A percentile compares a stretch with the other conserved stretches of the same genome.
Evolutionary conservation across 2,329 filamentous ascomycete species (phyloP).

Genomic region (Apiospora saccharicola): DNA sequence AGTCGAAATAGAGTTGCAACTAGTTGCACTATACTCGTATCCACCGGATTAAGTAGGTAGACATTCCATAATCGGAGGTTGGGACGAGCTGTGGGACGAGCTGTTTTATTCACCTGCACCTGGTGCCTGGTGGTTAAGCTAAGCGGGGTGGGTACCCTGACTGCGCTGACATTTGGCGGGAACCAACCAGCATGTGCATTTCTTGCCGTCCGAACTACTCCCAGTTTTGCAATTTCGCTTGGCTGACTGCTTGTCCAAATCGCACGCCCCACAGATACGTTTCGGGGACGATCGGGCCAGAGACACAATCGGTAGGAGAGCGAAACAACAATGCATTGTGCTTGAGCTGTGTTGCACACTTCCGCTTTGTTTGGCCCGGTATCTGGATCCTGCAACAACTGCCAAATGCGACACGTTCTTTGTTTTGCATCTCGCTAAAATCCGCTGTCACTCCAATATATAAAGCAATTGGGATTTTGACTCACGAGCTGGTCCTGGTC

Average conservation of each 20-base stretch:
- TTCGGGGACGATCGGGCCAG: background rate
- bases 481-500: background rate
- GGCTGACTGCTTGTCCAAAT: background rate
- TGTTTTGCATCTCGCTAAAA: background rate
- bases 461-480: background rate
- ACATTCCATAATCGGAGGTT: background rate
- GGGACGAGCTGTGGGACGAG: background rate
- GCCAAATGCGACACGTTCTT: background rate
- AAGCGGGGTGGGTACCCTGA: background rate
- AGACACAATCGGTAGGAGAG: background rate
- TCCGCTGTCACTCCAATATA: background rate
- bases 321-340: background rate
- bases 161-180: background rate
- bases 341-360: background rate
- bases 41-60: background rate
- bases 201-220: background rate
- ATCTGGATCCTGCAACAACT: background rate
- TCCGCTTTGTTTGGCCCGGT: background rate
- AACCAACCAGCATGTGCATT: too few relatives aligned
- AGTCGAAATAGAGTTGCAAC: background rate
- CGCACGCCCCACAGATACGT: too few relatives aligned
- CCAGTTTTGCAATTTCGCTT: background rate
- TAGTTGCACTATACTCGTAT: background rate
- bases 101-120: background rate
- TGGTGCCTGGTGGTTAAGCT: background rate